A percentile compares a stretch with the other conserved stretches of the same genome.
Conservation (phyloP, 2,329 filamentous ascomycete species). For the Xylaria digitata region DNA sequence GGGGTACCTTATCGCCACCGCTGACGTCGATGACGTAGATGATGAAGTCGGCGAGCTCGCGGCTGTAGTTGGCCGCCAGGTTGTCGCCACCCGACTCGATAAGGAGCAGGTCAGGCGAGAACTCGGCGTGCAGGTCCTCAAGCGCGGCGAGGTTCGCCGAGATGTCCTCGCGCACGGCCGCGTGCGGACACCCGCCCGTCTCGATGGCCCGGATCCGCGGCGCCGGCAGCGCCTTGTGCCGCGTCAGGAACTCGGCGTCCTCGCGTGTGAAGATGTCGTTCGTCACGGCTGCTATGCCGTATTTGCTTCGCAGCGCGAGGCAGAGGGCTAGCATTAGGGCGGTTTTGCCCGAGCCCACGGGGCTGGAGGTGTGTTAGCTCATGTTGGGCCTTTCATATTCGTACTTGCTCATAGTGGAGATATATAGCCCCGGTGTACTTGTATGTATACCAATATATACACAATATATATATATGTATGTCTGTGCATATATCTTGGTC, state of each 20-base stretch:
- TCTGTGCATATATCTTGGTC: constrained; percentile 1
- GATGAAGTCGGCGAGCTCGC: constrained; percentile 96
- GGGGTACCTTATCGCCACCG: constrained; percentile 94
- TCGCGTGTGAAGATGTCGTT: constrained; percentile 99
- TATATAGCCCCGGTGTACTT: neutral
- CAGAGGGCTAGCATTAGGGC: constrained; percentile 96
- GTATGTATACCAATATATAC: neutral
- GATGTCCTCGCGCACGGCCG: constrained; percentile 97
- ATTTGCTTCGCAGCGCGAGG: constrained; percentile 80
- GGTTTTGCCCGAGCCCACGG: constrained; percentile 96
- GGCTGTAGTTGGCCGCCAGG: constrained; percentile 93
- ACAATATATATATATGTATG: neutral
- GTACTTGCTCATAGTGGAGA: neutral
- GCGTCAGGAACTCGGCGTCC: constrained; percentile 96
- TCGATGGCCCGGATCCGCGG: constrained; percentile 93
- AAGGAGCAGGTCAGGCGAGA: constrained; percentile 84
- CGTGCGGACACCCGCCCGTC: constrained; percentile 96
- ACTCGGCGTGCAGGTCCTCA: constrained; percentile 85
- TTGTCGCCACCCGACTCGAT: constrained; percentile 98
- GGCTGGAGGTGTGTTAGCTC: constrained; percentile 58
- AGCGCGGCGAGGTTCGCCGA: constrained; percentile 91
- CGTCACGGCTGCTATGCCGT: constrained; percentile 93
- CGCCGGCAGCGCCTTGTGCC: constrained; percentile 83
- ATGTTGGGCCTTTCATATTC: neutral
- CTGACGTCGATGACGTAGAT: constrained; percentile 98